phyloP scores from a whole-genome alignment of 2,329 filamentous ascomycete genomes.

The Sodiomyces alkalinus region DNA sequence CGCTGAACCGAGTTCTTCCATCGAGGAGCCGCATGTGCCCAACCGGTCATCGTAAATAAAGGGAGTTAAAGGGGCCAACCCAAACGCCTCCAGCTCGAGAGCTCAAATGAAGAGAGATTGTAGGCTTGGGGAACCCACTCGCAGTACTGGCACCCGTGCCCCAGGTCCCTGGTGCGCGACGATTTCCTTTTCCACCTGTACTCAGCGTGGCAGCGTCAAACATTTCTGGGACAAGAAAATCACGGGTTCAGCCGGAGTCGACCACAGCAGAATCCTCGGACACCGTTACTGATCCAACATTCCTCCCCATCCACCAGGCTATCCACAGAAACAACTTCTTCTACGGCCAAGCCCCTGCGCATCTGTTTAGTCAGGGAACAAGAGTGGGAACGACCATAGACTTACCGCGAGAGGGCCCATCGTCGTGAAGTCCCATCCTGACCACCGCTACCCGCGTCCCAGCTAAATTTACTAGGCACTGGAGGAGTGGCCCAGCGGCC shows the following conservation, averaged over 20 bases:
- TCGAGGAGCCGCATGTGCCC: no score
- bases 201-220: conserved; percentile 10
- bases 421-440: conserved; percentile 70
- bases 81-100: no score
- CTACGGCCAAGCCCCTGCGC: conserved; percentile 42
- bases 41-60: no score
- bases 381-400: conserved; percentile 1
- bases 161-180: not conserved
- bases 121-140: not conserved
- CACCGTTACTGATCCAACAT: conserved; percentile 81
- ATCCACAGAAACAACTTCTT: conserved; percentile 43
- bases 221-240: no score
- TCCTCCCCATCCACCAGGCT: conserved; percentile 57
- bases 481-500: conserved; percentile 70
- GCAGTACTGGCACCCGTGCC: not conserved
- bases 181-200: not conserved
- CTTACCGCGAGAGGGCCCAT: conserved; percentile 61
- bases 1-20: no score
- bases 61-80: no score
- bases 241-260: no score
- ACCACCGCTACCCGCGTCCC: conserved; percentile 46
- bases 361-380: not conserved
- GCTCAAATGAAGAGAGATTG: no score
- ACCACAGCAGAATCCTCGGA: conserved; percentile 57
- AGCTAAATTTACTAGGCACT: conserved; percentile 26